Percentiles rank a stretch among this genome's conserved stretches.
phyloP scores from a whole-genome alignment of 2,329 filamentous ascomycete species.

The Daldinia eschscholtzii region DNA sequence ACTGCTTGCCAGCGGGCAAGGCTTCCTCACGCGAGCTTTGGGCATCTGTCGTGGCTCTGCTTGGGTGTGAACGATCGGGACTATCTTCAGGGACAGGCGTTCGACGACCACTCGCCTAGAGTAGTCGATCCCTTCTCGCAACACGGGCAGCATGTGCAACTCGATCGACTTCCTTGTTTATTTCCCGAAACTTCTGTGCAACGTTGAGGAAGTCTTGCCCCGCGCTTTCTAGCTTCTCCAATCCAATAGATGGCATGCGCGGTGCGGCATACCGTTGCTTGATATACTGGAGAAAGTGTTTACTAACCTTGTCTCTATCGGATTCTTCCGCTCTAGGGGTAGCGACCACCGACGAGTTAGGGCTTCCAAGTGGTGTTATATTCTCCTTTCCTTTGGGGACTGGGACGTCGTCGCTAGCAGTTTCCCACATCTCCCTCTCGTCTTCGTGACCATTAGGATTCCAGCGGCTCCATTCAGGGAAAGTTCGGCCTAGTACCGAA shows the following conservation, averaged over 20 bases:
- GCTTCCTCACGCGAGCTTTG: neutral
- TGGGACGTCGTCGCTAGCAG: constrained; percentile 43
- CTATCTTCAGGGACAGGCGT: neutral
- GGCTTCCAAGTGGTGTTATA: constrained; percentile 53
- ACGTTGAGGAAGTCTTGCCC: neutral
- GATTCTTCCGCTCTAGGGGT: constrained; percentile 32
- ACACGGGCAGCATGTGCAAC: constrained; percentile 12
- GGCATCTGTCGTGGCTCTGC: neutral
- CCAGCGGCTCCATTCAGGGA: constrained; percentile 62
- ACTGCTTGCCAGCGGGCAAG: neutral
- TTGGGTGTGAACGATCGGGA: constrained; percentile 1
- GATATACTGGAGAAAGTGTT: constrained; percentile 2
- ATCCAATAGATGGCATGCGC: neutral
- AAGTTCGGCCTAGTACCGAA: constrained; percentile 59
- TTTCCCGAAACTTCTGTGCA: neutral
- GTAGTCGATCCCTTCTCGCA: neutral
- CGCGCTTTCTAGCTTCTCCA: neutral
- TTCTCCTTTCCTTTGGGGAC: constrained; percentile 61
- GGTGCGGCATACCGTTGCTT: neutral
- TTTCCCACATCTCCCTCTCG: constrained; percentile 54
- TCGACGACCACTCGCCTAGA: neutral
- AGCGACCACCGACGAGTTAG: constrained; percentile 29
- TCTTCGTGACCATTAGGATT: constrained; percentile 37
- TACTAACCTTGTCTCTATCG: constrained; percentile 31
- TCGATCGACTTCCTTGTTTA: constrained; percentile 3